phyloP scores from a whole-genome alignment of 192 early-diverging fungal genomes.

The Entomortierella lignicola region DNA sequence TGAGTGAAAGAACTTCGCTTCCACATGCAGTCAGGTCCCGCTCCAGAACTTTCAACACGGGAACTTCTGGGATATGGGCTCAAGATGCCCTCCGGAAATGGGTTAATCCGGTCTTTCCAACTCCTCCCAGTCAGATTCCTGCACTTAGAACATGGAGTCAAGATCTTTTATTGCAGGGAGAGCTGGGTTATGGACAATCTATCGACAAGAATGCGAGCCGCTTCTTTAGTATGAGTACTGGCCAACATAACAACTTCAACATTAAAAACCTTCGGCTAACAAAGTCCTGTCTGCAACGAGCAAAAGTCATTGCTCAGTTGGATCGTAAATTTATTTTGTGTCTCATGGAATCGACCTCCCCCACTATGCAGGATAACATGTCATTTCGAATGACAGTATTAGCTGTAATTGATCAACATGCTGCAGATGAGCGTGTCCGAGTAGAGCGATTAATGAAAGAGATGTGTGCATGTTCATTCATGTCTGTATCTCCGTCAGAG shows the following conservation, averaged over 20 bases:
- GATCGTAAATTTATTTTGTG: conserved; percentile 77
- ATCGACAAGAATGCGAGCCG: conserved; percentile 14
- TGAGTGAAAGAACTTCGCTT: conserved; percentile 16
- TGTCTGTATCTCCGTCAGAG: background rate
- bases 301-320: conserved; percentile 70
- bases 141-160: conserved; percentile 1
- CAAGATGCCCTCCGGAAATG: conserved; percentile 53
- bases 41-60: background rate
- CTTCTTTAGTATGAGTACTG: conserved; percentile 29
- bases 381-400: conserved; percentile 29
- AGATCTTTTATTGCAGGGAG: background rate
- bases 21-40: conserved; percentile 1
- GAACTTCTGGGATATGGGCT: conserved; percentile 50
- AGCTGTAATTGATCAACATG: conserved; percentile 82
- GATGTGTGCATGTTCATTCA: conserved; percentile 22
- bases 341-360: conserved; percentile 14
- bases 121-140: conserved; percentile 35
- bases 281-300: conserved; percentile 54
- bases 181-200: background rate
- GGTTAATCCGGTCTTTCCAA: conserved; percentile 52
- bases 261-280: conserved; percentile 47
- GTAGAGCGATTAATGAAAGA: conserved; percentile 67
- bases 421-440: conserved; percentile 79
- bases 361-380: background rate
- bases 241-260: conserved; percentile 1